Percentiles rank a stretch among this genome's conserved stretches.
phyloP scores from a whole-genome alignment of 2,329 filamentous ascomycete genomes.

The Septoria linicola region DNA sequence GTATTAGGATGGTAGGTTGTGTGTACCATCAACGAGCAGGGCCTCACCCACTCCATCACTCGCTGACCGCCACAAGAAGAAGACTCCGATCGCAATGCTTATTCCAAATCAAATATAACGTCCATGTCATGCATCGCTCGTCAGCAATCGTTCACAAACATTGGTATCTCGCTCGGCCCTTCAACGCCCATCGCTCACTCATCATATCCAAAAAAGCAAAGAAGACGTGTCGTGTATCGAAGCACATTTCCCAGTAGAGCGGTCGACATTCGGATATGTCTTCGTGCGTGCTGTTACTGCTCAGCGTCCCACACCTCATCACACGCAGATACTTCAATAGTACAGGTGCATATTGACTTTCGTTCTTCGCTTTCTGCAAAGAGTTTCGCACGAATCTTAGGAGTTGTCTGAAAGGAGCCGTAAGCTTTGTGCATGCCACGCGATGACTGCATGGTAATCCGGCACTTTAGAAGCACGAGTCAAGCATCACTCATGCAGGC shows the following conservation, averaged over 20 bases:
- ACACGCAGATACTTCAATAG: conserved; percentile 2
- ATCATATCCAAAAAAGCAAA: conserved; percentile 1
- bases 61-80: neutral
- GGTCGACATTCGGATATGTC: neutral
- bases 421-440: conserved; percentile 11
- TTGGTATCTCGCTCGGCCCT: conserved; percentile 10
- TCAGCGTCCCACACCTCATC: neutral
- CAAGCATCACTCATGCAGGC: conserved; percentile 1
- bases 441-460: neutral
- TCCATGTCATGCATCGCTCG: conserved; percentile 6
- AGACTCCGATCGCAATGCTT: conserved; percentile 12
- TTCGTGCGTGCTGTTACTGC: neutral
- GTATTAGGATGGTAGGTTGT: too few relatives aligned
- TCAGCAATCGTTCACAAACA: neutral
- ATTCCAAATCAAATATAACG: neutral
- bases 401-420: conserved; percentile 1
- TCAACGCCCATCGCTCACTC: conserved; percentile 10
- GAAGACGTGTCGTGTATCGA: neutral
- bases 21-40: too few relatives aligned
- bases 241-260: neutral
- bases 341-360: neutral
- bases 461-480: neutral
- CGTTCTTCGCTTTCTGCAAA: too few relatives aligned
- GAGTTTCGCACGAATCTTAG: neutral
- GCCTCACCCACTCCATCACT: too few relatives aligned